Evolutionary conservation across 2,329 filamentous ascomycete genomes (phyloP), one percentile per base, ranked within the genome.

Genomic region (Calonectria hongkongensis): DNA sequence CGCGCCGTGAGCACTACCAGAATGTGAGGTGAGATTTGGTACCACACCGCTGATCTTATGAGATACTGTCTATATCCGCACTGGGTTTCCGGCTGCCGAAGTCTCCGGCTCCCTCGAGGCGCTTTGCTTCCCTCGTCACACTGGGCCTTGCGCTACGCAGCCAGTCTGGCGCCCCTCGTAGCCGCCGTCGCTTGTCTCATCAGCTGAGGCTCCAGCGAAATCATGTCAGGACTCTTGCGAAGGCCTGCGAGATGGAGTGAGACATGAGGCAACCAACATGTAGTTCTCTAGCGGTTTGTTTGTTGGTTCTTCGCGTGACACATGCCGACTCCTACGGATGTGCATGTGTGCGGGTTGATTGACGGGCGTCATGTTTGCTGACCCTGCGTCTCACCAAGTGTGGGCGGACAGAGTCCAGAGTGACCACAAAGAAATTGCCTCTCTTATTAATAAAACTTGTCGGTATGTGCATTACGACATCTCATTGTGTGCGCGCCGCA

Each of bases 131-230:
- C 28, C 45, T 28, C 47, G 27, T 70, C 48, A 64, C 45, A 56
- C 36, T n/a, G 18, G 60, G 48, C 28, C 62, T 28, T 36, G 50
- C n/a, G 66, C 48, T 58, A 16, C 56, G 66, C n/a, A 50, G 27
- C 70, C 76, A 76, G 68, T 77, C 71, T 72, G 28, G 16, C 63
- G 18, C 15, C 48, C n/a, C 47, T 18, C 51, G 66, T 79, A 79
- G 69, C 74, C 77, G 77, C 77, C 66, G 56, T 27, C 39, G 41
- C 15, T 63, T 27, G 27, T 63, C 60, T n/a, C 47, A 58, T 78
- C 76, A 77, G 68, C 62, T 68, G 77, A 79, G 73, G 50, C 45
- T 69, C 16, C 4, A 39, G 47, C 18, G 13, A 60, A 71, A 77
- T 79, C 74, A 65, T 68, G 67, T 72, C 73, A 77, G 73, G 28